Evolutionary conservation across 805 yeast genomes (phyloP).

Genomic region (Yarrowia sp.): DNA sequence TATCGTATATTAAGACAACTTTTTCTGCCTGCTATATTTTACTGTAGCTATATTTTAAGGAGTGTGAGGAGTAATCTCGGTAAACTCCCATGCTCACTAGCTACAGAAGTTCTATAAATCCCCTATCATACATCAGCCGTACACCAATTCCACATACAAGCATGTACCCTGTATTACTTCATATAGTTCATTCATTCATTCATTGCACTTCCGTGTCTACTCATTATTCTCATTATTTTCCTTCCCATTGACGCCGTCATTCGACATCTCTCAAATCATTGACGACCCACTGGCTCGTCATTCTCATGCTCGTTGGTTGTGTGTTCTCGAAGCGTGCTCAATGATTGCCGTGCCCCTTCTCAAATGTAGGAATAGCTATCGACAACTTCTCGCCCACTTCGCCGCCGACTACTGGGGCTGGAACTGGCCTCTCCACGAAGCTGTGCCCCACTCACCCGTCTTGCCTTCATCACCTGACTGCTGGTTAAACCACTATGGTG

Average conservation of each 20-base stretch:
- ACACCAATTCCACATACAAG: too few species aligned
- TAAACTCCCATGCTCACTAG: too few species aligned
- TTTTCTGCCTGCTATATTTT: too few species aligned
- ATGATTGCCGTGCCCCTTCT: neutral
- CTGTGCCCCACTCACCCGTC: constrained; percentile 15
- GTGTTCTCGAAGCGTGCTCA: too few species aligned
- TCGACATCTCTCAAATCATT: neutral
- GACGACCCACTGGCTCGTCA: too few species aligned
- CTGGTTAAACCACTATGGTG: neutral
- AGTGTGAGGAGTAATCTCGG: too few species aligned
- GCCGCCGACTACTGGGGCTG: constrained; percentile 15
- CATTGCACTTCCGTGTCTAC: constrained; percentile 3
- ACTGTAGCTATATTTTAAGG: too few species aligned
- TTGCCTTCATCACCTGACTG: neutral
- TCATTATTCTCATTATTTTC: neutral
- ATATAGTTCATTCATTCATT: too few species aligned
- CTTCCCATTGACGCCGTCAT: neutral
- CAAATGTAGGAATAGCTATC: constrained; percentile 14
- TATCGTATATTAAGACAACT: too few species aligned
- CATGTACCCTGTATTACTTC: too few species aligned
- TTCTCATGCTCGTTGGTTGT: neutral
- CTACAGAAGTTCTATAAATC: too few species aligned
- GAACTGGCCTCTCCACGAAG: constrained; percentile 10
- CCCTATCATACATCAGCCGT: too few species aligned
- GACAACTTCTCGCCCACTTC: constrained; percentile 7